Evolutionary conservation across 1,284 basidiomycete species (phyloP), one percentile per base, ranked within the genome.

Genomic region (Trichosporon inkin): DNA sequence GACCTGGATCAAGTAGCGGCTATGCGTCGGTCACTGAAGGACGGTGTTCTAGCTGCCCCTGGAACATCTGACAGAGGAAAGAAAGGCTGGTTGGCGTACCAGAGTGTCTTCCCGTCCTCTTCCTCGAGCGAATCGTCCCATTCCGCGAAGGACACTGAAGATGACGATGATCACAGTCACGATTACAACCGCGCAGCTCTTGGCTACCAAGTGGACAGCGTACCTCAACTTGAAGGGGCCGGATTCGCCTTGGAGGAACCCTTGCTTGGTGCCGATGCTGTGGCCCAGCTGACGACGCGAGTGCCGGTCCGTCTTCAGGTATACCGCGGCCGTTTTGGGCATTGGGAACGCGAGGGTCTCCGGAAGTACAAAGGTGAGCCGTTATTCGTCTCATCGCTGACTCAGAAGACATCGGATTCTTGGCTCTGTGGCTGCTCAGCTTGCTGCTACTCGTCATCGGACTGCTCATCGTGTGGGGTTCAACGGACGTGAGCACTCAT

Each of bases 81-180:
- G 58, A 72, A 71, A 57, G 78, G 78, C 4, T 80, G 78, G 78
- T 63, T 78, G 2, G 78, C 77, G 3, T 76, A 80, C 67, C 78
- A 78, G 58, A 76, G 73, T 55, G 67, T 78, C 14, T 78, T 77
- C 41, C 78, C 78, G 0, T 67, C 76, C 7, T 71, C 70, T 0
- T 75, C 73, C 0, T 71, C 68, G 5, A 68, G 67, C 38, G 68
- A 71, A 16, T 66, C 65, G 0, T 59, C 56, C 16, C 70, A 73
- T 39, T 71, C 69, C 53, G 74, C 76, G 13, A 73, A 75, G 64
- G 65, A 71, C 36, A 72, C 72, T 2, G 76, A 73, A 47, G 61
- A 47, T 0, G 71, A 71, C 1, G 66, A 64, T 1, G 72, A 68
- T 6, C 53, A 65, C 41, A 58, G n/a, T 16, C 52, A 16, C 22